Conservation (phyloP, 2,329 filamentous ascomycete species). For the Thielaviopsis punctulata region DNA sequence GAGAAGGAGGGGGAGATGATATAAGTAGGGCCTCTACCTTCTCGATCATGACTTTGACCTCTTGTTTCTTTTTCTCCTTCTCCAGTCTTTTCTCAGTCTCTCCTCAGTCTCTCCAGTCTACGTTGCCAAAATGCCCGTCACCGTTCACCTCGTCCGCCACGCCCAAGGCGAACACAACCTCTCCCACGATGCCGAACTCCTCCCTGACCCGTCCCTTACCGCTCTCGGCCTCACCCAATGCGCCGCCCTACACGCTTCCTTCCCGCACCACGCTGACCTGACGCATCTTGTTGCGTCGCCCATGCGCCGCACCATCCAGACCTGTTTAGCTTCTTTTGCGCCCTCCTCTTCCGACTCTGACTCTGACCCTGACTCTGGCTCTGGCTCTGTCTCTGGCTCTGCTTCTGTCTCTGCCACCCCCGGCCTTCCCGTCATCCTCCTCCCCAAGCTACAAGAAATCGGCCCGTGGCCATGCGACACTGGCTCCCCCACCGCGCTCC, state of each 20-base stretch:
- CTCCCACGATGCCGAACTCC: constrained; percentile 44
- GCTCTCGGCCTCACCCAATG: constrained; percentile 63
- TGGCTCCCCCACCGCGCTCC: constrained; percentile 38
- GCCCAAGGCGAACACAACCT: constrained; percentile 74
- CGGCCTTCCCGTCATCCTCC: constrained; percentile 33
- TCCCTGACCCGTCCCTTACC: constrained; percentile 68
- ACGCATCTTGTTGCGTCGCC: constrained; percentile 63
- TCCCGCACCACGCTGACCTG: constrained; percentile 47
- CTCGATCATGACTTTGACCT: no score
- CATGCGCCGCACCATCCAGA: constrained; percentile 65
- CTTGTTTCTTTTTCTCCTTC: no score
- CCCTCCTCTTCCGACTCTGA: constrained; percentile 28
- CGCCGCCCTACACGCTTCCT: constrained; percentile 38
- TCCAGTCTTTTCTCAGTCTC: not conserved
- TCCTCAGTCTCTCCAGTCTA: no score
- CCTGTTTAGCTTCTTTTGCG: constrained; percentile 52
- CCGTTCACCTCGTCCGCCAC: constrained; percentile 53
- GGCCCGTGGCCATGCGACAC: constrained; percentile 59
- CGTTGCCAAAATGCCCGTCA: constrained; percentile 32
- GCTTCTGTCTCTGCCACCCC: constrained; percentile 15
- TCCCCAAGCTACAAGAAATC: constrained; percentile 68
- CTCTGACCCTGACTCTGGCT: no score
- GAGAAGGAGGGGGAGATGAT: no score
- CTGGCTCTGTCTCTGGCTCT: no score
- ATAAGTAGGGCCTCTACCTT: no score